Conservation (phyloP, 768 basidiomycete genomes). For the Lentinula sp. region DNA sequence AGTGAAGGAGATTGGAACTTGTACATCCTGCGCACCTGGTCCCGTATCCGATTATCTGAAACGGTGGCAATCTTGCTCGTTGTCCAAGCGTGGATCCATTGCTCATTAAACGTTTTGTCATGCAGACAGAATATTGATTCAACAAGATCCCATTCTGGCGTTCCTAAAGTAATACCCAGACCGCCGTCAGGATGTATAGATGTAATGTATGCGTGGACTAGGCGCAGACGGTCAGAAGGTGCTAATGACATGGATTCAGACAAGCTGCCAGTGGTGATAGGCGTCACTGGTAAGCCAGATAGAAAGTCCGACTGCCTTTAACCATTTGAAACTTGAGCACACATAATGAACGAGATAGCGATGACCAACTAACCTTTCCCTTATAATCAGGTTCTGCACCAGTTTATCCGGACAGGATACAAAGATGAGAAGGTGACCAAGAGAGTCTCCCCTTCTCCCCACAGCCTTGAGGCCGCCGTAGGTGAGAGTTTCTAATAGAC, state of each 20-base stretch:
- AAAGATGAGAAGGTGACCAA: slow-evolving; percentile 73
- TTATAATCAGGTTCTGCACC: slow-evolving; percentile 57
- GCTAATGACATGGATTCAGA: slow-evolving; percentile 36
- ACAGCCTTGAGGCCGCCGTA: slow-evolving; percentile 64
- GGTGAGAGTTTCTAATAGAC: slow-evolving; percentile 55
- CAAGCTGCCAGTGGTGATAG: slow-evolving; percentile 37
- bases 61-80: slow-evolving; percentile 54
- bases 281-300: slow-evolving; percentile 59
- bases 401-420: slow-evolving; percentile 61
- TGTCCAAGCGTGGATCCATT: slow-evolving; percentile 77
- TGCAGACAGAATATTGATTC: slow-evolving; percentile 82
- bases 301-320: slow-evolving; percentile 71
- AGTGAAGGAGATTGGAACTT: slow-evolving; percentile 7
- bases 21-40: slow-evolving; percentile 43
- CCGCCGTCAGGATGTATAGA: slow-evolving; percentile 73
- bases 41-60: slow-evolving; percentile 63
- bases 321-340: not conserved
- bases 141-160: slow-evolving; percentile 72
- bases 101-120: slow-evolving; percentile 72
- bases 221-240: slow-evolving; percentile 75
- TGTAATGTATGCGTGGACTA: slow-evolving; percentile 67
- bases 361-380: slow-evolving; percentile 59
- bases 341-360: not conserved
- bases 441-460: slow-evolving; percentile 68
- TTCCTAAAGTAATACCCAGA: slow-evolving; percentile 71